Conservation (phyloP, 129 eudicot genomes). For the Flaveria sonorensis region DNA sequence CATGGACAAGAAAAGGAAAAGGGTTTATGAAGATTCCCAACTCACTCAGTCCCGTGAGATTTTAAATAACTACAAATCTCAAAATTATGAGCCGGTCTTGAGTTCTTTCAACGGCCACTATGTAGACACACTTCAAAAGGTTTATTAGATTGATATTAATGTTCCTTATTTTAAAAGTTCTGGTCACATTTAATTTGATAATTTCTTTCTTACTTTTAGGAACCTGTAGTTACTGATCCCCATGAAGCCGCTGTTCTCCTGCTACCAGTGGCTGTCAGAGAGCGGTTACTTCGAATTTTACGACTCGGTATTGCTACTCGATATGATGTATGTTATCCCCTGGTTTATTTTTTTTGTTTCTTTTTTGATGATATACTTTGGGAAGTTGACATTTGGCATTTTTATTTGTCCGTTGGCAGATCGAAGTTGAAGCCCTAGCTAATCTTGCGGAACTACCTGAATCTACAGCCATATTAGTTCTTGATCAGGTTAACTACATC, state of each 20-base stretch:
- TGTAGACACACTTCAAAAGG: constrained; percentile 44
- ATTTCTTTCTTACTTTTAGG: constrained; percentile 38
- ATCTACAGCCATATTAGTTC: constrained; percentile 75
- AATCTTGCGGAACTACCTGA: constrained; percentile 71
- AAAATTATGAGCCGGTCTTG: constrained; percentile 33
- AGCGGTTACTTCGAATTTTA: constrained; percentile 77
- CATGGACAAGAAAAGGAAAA: constrained; percentile 68
- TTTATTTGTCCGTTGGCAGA: constrained; percentile 48
- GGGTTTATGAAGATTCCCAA: constrained; percentile 58
- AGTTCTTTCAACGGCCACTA: constrained; percentile 36
- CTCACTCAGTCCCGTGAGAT: constrained; percentile 42
- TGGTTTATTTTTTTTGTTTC: background rate
- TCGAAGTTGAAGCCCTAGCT: constrained; percentile 56
- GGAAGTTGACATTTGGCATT: constrained; percentile 10
- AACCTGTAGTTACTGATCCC: constrained; percentile 56
- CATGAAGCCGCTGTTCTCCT: constrained; percentile 78
- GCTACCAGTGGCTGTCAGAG: constrained; percentile 69
- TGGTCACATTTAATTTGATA: background rate
- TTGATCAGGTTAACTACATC: constrained; percentile 68
- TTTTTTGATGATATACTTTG: background rate
- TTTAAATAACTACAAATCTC: constrained; percentile 39
- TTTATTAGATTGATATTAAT: constrained; percentile 20
- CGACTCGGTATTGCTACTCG: constrained; percentile 88
- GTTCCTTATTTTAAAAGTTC: background rate
- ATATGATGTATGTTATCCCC: constrained; percentile 62